Base-by-base conservation (phyloP, 2,329 filamentous ascomycete species). In the Didymella pinodella region DNA sequence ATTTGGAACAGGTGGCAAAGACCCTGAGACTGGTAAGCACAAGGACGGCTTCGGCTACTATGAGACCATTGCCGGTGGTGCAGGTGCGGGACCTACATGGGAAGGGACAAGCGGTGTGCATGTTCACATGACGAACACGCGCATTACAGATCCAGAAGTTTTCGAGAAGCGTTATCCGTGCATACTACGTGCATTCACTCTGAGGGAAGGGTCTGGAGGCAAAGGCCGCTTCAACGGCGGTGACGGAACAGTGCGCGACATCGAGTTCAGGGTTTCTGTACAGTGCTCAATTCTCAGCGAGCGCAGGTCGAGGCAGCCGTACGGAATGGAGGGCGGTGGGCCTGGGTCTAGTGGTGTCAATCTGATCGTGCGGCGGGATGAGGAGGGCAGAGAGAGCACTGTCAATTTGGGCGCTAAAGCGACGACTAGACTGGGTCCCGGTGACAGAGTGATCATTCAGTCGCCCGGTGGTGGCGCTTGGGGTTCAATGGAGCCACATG, bases 61-160 rank as follows among this genome's bases (percentile, higher is more conserved):
- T 20, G 51, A 54, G 26, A 54, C 51, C 10, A 54, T 54, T 20
- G 51, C 43, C 7, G 51, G 51, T 12, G 43, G 51, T 31, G 44
- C 43, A 40, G 51, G 51, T 32, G 51, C 51, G 20, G 51, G 51
- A 31, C 51, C 51, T 6, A 54, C 31, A n/a, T 54, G 51, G 51
- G 44, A 47, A 8, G 51, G 51, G 40, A 47, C 51, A 41, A 54
- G 51, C 31, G 51, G 51, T 38, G 51, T 54, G 44, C 51, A 54
- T 18, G 44, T 47, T 34, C 51, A 54, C 51, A 54, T 54, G 51
- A 54, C 51, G n/a, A 54, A 54, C 32, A 54, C 51, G 29, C 43
- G 51, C 10, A 54, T 54, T 22, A 54, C 50, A 47, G 50, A 54
- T 41, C 51, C 51, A 25, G 51, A 54, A 16, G 32, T 47, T 25